A percentile compares a stretch with the other conserved stretches of the same genome.
Conservation (phyloP, 2,329 filamentous ascomycete species). For the Penicillium sp. region DNA sequence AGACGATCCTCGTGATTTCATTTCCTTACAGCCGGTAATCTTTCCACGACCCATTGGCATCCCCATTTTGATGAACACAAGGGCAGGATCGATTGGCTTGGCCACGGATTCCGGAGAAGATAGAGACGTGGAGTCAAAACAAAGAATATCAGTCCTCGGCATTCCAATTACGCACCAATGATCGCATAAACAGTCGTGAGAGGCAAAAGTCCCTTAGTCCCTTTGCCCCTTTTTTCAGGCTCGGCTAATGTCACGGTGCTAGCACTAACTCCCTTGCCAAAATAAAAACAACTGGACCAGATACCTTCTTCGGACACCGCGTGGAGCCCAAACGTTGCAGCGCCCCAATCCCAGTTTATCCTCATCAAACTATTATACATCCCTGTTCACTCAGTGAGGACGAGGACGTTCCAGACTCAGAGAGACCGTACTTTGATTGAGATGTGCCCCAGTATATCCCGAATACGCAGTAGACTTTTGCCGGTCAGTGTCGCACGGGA, state of each 20-base stretch:
- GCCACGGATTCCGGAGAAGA: too few species aligned
- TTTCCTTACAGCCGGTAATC: neutral
- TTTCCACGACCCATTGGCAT: neutral
- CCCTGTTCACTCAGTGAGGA: neutral
- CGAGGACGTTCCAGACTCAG: too few species aligned
- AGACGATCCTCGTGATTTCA: neutral
- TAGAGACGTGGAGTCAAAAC: neutral
- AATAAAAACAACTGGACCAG: neutral
- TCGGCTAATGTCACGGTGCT: too few species aligned
- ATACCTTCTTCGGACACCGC: neutral
- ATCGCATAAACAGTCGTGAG: neutral
- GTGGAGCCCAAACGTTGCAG: conserved; percentile 1
- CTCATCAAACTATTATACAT: conserved; percentile 5
- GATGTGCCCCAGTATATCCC: neutral
- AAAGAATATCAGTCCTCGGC: conserved; percentile 2
- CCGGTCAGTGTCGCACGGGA: neutral
- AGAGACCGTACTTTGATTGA: conserved; percentile 3
- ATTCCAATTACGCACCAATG: conserved; percentile 2
- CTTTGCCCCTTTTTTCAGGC: conserved; percentile 15
- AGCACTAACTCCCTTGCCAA: too few species aligned
- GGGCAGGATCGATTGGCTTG: too few species aligned
- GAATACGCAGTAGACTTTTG: conserved; percentile 11
- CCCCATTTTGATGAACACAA: too few species aligned
- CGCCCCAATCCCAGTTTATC: conserved; percentile 5
- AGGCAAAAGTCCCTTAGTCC: neutral